Evolutionary conservation across 257 asterid genomes (phyloP).

Genomic region (Nicotiana benthamiana): DNA sequence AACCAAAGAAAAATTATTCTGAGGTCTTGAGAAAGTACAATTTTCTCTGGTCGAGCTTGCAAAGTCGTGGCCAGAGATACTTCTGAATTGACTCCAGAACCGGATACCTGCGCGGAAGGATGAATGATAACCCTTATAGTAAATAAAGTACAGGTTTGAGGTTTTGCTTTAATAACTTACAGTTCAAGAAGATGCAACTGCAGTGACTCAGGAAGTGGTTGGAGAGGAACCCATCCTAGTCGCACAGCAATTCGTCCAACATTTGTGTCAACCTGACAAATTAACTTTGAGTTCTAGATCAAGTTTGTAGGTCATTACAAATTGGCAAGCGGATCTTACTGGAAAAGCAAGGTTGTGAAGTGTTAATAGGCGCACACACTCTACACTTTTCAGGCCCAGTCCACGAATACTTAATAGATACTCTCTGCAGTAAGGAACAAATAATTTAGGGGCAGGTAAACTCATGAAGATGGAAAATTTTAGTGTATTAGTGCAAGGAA

Average conservation of each 20-base stretch:
- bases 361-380: constrained; percentile 85
- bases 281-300: constrained; percentile 17
- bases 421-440: constrained; percentile 54
- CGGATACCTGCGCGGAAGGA: constrained; percentile 63
- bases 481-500: not conserved
- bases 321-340: constrained; percentile 38
- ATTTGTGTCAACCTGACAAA: constrained; percentile 84
- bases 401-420: constrained; percentile 83
- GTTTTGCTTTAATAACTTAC: constrained; percentile 41
- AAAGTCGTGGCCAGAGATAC: constrained; percentile 94
- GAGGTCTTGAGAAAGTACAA: constrained; percentile 38
- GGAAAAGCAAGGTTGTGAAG: constrained; percentile 96
- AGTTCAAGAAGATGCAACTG: constrained; percentile 94
- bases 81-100: constrained; percentile 87
- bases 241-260: constrained; percentile 96
- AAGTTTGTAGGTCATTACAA: constrained; percentile 13
- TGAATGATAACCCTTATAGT: constrained; percentile 16
- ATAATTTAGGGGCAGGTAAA: constrained; percentile 2
- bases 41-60: constrained; percentile 88
- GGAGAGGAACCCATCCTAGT: constrained; percentile 99
- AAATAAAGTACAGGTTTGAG: not conserved
- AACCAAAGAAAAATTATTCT: not conserved
- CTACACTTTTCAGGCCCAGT: constrained; percentile 90
- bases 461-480: constrained; percentile 2
- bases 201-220: constrained; percentile 88